Base-by-base conservation (phyloP, 78 protist genomes). In the Ministeria vibrans region DNA sequence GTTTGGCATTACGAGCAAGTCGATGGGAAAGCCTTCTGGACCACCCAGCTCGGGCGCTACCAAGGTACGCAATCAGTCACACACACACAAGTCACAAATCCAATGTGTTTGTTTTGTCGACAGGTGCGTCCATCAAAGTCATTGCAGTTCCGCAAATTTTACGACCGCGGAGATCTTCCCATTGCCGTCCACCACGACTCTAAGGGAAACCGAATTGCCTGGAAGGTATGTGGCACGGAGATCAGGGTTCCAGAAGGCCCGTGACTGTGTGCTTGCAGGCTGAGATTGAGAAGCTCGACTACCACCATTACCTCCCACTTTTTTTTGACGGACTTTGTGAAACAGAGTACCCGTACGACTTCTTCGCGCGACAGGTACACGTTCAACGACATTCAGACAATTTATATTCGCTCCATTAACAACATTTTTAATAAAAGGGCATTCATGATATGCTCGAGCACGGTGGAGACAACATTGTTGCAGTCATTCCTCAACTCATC, bases 161-260 rank as follows among this genome's bases (percentile, higher is more conserved):
- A 95, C 84, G 96, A 91, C 59, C 83, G 98, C 0, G 98, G 98
- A 9, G 98, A 95, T 79, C 72, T 95, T 34, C 98, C 96, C 30
- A 88, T 95, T 7, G 79, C 91, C 7, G 78, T 95, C 15, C 86
- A 82, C 71, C 94, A 91, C 75, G 30, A 45, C 0, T 88, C 92
- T 0, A 25, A 23, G 2, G 89, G 89, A 43, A 91, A 87, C 86
- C 55, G 64, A 30, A 80, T 92, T 49, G 80, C 82, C 34, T 95
- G 97, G 97, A 90, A 91, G 76, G 85, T 87, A 59, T n/a, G 74
- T 41, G 18, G 13, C 55, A 18, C 55, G 28, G 28, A 46, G n/a
- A n/a, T n/a, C n/a, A n/a, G n/a, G n/a, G n/a, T n/a, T n/a, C n/a
- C n/a, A n/a, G n/a, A n/a, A n/a, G n/a, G n/a, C n/a, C n/a, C n/a